Conservation (phyloP, 1,139 yeast species). For the Hanseniaspora gamundiae region DNA sequence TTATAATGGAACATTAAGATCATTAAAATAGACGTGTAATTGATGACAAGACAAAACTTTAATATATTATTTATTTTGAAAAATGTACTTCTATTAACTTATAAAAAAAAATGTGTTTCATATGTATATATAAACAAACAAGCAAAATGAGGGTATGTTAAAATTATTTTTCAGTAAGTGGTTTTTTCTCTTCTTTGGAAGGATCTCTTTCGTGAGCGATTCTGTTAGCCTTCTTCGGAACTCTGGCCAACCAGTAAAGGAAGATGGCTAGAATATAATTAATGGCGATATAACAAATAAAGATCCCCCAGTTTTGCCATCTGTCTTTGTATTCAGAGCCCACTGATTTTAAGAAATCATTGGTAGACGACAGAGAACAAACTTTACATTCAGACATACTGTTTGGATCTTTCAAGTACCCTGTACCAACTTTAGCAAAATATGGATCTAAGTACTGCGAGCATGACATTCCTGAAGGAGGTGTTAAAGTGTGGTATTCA, state of each 20-base stretch:
- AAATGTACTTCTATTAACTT: no score
- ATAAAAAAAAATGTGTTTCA: no score
- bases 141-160: no score
- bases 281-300: constrained; percentile 26
- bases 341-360: constrained; percentile 36
- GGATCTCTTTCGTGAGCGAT: constrained; percentile 2
- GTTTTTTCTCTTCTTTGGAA: background rate
- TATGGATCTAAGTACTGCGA: constrained; percentile 37
- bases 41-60: no score
- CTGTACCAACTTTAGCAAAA: constrained; percentile 37
- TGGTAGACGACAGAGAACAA: constrained; percentile 40
- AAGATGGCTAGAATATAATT: constrained; percentile 26
- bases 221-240: constrained; percentile 4
- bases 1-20: no score
- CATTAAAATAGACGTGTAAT: no score
- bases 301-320: constrained; percentile 64
- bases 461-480: constrained; percentile 42
- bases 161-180: no score
- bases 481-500: constrained; percentile 36
- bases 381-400: constrained; percentile 38
- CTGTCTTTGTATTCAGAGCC: constrained; percentile 34
- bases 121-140: no score
- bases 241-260: constrained; percentile 35
- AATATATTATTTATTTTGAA: no score
- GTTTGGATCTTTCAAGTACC: constrained; percentile 35